These are phyloP conservation scores for Castanea mollissima DNA, from an alignment of 306 rosid genomes.

Conservation along the genomic window DNA sequence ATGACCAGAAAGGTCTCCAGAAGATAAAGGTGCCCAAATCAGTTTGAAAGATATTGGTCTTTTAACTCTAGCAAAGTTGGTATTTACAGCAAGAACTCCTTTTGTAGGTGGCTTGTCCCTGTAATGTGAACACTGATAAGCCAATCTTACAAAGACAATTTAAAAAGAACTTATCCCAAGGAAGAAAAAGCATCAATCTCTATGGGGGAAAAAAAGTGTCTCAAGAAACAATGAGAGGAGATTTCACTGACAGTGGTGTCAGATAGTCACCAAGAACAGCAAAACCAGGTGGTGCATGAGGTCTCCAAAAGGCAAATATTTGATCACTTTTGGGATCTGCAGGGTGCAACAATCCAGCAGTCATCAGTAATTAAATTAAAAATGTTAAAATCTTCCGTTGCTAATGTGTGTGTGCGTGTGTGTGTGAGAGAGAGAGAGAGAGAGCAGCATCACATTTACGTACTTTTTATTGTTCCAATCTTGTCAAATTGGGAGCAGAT, in stretches of 20 bases:
- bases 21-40: constrained; percentile 74
- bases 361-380: constrained; percentile 14
- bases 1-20: constrained; percentile 33
- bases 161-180: background rate
- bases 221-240: constrained; percentile 22
- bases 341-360: constrained; percentile 25
- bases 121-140: constrained; percentile 31
- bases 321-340: constrained; percentile 73
- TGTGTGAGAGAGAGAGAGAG: too few species aligned
- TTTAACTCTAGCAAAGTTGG: constrained; percentile 66
- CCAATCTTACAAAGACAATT: constrained; percentile 2
- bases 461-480: constrained; percentile 78
- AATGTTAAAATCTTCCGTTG: constrained; percentile 3
- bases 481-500: constrained; percentile 92
- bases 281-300: constrained; percentile 94
- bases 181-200: background rate
- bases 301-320: constrained; percentile 88
- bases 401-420: background rate
- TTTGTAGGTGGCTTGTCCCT: constrained; percentile 96
- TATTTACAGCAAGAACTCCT: constrained; percentile 88
- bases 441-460: constrained; percentile 12
- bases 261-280: constrained; percentile 90
- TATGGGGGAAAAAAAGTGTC: background rate
- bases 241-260: constrained; percentile 75
- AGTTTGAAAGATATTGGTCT: constrained; percentile 72